These are phyloP conservation scores for Capsella rubella DNA, from an alignment of 441 rosid species.

Conservation along the genomic window DNA sequence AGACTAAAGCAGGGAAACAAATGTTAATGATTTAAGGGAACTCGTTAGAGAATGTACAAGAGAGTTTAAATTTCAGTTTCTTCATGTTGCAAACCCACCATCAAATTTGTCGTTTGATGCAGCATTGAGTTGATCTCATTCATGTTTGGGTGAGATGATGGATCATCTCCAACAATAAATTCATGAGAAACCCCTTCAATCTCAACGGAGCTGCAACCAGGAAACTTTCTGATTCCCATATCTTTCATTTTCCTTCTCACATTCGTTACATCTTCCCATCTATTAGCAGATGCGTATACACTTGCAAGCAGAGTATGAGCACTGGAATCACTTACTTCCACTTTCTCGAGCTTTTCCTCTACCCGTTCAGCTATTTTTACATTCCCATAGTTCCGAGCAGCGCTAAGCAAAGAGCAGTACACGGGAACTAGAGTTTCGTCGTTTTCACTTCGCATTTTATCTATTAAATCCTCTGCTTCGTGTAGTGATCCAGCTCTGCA, in stretches of 20 bases:
- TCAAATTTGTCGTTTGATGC: conserved; percentile 37
- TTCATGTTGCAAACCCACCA: conserved; percentile 35
- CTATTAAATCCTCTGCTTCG: conserved; percentile 60
- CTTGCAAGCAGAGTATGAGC: conserved; percentile 67
- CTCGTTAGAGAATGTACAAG: conserved; percentile 8
- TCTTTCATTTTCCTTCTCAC: conserved; percentile 67
- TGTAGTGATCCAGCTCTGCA: conserved; percentile 65
- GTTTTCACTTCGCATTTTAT: conserved; percentile 45
- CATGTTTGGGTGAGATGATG: conserved; percentile 50
- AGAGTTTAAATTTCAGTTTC: conserved; percentile 13
- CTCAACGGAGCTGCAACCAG: conserved; percentile 71
- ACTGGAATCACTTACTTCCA: conserved; percentile 59
- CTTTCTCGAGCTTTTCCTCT: conserved; percentile 50
- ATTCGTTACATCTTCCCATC: conserved; percentile 58
- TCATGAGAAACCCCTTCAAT: conserved; percentile 57
- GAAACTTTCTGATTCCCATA: conserved; percentile 63
- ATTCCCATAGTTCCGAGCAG: conserved; percentile 65
- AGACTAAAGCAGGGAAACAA: neutral
- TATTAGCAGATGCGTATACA: conserved; percentile 55
- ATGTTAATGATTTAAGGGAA: neutral
- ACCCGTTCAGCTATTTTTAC: conserved; percentile 61
- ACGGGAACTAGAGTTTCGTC: conserved; percentile 52
- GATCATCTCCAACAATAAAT: conserved; percentile 59
- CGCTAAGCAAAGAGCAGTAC: conserved; percentile 69
- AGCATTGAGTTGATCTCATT: conserved; percentile 49